phyloP scores from a whole-genome alignment of 192 early-diverging fungal species.

The Coemansia nantahalensis region DNA sequence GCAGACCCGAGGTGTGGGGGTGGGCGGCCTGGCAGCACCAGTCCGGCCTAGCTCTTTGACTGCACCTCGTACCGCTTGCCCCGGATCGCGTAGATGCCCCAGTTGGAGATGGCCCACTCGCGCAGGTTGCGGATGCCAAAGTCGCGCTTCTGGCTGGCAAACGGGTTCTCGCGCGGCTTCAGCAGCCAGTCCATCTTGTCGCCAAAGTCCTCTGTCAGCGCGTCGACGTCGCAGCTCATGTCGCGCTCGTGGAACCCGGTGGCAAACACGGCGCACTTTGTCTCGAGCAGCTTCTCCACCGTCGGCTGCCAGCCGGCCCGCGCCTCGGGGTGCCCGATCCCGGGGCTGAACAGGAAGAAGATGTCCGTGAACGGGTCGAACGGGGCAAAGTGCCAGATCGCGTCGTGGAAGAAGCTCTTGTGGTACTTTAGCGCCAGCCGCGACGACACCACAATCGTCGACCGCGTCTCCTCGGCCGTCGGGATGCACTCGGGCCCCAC shows the following conservation, averaged over 20 bases:
- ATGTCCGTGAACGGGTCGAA: constrained; percentile 78
- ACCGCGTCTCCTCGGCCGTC: constrained; percentile 53
- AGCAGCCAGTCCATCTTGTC: constrained; percentile 72
- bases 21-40: not conserved
- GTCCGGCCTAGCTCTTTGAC: constrained; percentile 17
- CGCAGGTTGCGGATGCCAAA: constrained; percentile 69
- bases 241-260: constrained; percentile 74
- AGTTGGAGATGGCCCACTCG: constrained; percentile 70
- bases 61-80: constrained; percentile 79
- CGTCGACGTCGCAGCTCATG: constrained; percentile 59
- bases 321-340: constrained; percentile 61
- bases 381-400: constrained; percentile 56
- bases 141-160: constrained; percentile 70
- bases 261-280: constrained; percentile 75
- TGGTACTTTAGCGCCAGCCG: constrained; percentile 68
- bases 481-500: constrained; percentile 71
- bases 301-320: constrained; percentile 66
- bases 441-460: constrained; percentile 49
- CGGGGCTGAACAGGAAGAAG: constrained; percentile 79
- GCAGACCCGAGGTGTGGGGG: too few species aligned
- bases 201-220: constrained; percentile 57
- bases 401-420: constrained; percentile 63
- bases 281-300: constrained; percentile 63
- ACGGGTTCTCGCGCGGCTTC: constrained; percentile 63
- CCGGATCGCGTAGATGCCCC: constrained; percentile 77